Evolutionary conservation across 192 early-diverging fungal genomes (phyloP), one percentile per base, ranked within the genome.

Genomic region (Irineochytrium annulatum): DNA sequence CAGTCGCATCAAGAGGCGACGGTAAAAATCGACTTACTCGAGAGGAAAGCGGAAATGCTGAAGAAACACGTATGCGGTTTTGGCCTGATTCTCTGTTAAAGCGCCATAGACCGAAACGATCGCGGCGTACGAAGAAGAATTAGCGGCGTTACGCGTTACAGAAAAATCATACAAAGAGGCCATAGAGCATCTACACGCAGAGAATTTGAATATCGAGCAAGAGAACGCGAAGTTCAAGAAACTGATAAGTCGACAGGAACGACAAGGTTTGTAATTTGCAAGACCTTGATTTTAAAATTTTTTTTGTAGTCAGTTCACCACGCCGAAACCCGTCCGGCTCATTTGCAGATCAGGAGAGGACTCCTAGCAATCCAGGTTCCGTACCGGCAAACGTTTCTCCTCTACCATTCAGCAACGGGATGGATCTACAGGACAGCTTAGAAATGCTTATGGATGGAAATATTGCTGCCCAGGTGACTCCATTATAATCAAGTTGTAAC

Each of bases 1-100:
- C 83, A 93, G 78, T 53, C 73, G 11, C 60, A 92, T 33, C 87
- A 90, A 67, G 92, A 96, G 69, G 70, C 67, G 16, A 59, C 65
- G 29, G 81, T 93, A 51, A 87, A 87, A 67, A 81, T 91, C 2
- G 88, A 90, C 43, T 65, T 92, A 52, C 81, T 92, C n/a, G 91
- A 91, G 69, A 91, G 86, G 68, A 82, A 89, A 27, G 80, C 81
- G 46, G 89, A 87, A 34, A 43, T 69, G n/a, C 74, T 80, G 52
- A 82, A 79, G 34, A 82, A 88, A 54, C 83, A 89, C 45, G 70
- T 79, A 27, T 55, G 35, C 57, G 39, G 34, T 34, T 43, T 34
- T 37, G 29, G 44, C 52, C 14, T 22, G 45, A 31, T 20, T 32
- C 33, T 16, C 28, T 8, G 37, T 8, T n/a, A 13, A n/a, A 41